Evolutionary conservation across 345 rosid genomes (phyloP), one percentile per base, ranked within the genome.

Genomic region (Geranium brycei): DNA sequence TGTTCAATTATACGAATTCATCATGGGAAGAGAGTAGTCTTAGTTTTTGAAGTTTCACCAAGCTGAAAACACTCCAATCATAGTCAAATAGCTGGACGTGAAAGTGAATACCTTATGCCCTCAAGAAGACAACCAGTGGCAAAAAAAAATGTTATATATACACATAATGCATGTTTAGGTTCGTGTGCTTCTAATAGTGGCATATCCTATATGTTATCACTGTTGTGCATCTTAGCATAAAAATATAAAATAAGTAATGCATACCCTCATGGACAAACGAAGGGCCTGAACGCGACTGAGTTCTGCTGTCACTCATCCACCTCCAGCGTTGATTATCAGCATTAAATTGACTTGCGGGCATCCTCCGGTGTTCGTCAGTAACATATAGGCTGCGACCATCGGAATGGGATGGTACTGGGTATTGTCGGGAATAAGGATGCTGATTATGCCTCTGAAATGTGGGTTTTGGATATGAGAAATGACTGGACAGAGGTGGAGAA

Each of bases 361-460:
- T 69, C 76, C 81, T 77, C 96, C 96, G 89, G 19, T 78, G 74
- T 64, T 85, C 95, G 61, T 87, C 95, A 68, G 79, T 66, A 40
- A 76, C 72, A 70, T 71, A 86, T 62, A 72, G 85, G 73, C 85
- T 78, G 60, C 73, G 80, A 51, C 75, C 78, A 81, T 84, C 92
- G 66, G 87, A 47, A 47, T 47, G 82, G 17, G 88, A 71, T 0
- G 85, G 82, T 76, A 89, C 60, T 18, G 83, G 68, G 68, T 77
- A 84, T 40, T 81, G 92, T 67, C 64, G 75, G 31, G 86, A 80
- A 78, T 75, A 86, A 19, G 87, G 66, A 66, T 76, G 87, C 70
- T 73, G 88, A 67, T 81, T 78, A 66, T 81, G 93, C 68, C 78
- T 85, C 64, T 78, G 89, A 68, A 81, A 75, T 60, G 70, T 70